Evolutionary conservation across 257 asterid genomes (phyloP).

Genomic region (Jacaranda mimosifolia): DNA sequence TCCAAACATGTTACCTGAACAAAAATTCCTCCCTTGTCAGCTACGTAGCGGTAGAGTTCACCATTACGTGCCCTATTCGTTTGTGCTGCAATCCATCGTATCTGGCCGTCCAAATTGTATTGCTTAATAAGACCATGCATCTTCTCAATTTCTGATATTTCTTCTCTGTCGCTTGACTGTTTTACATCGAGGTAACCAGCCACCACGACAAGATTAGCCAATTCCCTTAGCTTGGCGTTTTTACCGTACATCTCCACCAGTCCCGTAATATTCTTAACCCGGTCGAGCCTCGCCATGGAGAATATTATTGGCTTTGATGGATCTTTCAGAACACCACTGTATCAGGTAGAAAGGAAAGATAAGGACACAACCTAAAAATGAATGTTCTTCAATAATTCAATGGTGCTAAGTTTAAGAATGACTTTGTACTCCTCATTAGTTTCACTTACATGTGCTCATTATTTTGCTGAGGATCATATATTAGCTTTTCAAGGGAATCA

Average conservation of each 20-base stretch:
- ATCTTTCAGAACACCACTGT: conserved; percentile 79
- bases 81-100: conserved; percentile 87
- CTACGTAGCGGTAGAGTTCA: conserved; percentile 95
- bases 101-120: conserved; percentile 70
- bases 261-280: conserved; percentile 89
- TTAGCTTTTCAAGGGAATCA: conserved; percentile 67
- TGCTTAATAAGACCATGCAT: conserved; percentile 84
- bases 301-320: conserved; percentile 86
- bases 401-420: neutral
- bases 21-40: conserved; percentile 90
- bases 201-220: conserved; percentile 88
- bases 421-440: neutral
- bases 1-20: conserved; percentile 69
- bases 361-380: neutral
- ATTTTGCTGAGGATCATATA: conserved; percentile 84
- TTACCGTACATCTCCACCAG: conserved; percentile 88
- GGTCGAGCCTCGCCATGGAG: conserved; percentile 99
- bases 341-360: conserved; percentile 30
- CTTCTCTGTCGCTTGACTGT: conserved; percentile 89
- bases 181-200: conserved; percentile 88
- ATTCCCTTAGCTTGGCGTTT: conserved; percentile 68
- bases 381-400: neutral
- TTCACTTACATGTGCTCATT: conserved; percentile 81
- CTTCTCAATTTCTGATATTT: conserved; percentile 89
- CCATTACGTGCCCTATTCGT: conserved; percentile 89